Evolutionary conservation across 1,284 basidiomycete genomes (phyloP), one percentile per base, ranked within the genome.

Genomic region (Moniliella sp.): DNA sequence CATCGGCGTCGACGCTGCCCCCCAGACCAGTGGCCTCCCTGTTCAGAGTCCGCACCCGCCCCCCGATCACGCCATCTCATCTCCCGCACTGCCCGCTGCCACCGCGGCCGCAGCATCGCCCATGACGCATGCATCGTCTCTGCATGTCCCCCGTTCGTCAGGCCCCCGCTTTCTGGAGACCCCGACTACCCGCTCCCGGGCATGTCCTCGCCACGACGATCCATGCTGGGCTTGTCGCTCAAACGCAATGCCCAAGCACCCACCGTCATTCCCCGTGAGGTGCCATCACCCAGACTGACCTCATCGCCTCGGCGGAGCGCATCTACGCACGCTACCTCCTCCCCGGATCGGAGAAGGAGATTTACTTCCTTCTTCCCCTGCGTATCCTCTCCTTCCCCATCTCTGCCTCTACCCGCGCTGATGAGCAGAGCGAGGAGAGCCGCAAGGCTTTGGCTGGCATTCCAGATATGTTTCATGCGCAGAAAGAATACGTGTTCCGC

Each of bases 401-500:
- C 31, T 62, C 63, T 3, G 49, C 48, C 10, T 64, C 68, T 1
- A 69, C 73, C 23, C 73, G 83, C 40, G 79, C 78, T 2, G 71
- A 68, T 53, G 53, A 67, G 66, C 12, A 71, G 35, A 65, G 64
- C 41, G 64, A 73, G 49, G 68, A 69, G 25, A 78, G 86, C 58
- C 63, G 74, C 29, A 72, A 70, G 33, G 67, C 80, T 36, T 67
- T 93, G 69, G 75, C 86, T 1, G 75, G 81, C 43, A 76, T 97
- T 27, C 86, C 88, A 8, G 88, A 94, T 61, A 78, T 94, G 68
- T 97, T 93, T 66, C 82, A 94, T 59, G 66, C 75, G 2, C 88
- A 94, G 64, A 94, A 97, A 66, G 81, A 91, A 30, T 58, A 91
- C 57, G 83, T 86, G 54, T 91, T 88, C 69, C 71, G 81, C 33